Percentiles rank a stretch among this genome's conserved stretches.
Conservation (phyloP, 1,139 yeast species). For the Yamadazyma taylorii region DNA sequence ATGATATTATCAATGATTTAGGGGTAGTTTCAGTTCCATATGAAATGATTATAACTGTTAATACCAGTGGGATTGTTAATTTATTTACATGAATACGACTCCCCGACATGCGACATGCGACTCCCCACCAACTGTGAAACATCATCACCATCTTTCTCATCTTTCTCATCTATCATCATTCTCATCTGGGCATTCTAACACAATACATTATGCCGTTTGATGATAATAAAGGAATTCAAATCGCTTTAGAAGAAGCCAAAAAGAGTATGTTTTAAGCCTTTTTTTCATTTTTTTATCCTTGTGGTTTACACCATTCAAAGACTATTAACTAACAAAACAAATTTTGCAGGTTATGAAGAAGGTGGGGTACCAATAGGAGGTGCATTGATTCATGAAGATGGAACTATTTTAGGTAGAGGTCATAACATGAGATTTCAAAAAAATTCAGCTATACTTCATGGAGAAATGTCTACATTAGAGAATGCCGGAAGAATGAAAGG, state of each 20-base stretch:
- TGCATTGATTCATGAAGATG: slow-evolving; percentile 70
- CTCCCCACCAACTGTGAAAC: too few relatives aligned
- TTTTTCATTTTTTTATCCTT: too few relatives aligned
- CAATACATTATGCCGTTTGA: slow-evolving; percentile 48
- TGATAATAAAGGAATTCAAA: slow-evolving; percentile 63
- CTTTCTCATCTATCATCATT: too few relatives aligned
- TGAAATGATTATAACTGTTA: slow-evolving; percentile 62
- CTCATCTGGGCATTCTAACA: too few relatives aligned
- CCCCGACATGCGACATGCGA: too few relatives aligned
- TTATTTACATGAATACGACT: slow-evolving; percentile 33
- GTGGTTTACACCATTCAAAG: too few relatives aligned
- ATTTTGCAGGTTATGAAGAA: slow-evolving; percentile 53
- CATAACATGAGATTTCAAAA: slow-evolving; percentile 89
- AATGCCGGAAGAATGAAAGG: slow-evolving; percentile 85
- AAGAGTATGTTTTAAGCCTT: slow-evolving; percentile 42
- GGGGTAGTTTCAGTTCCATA: slow-evolving; percentile 50
- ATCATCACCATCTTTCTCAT: too few relatives aligned
- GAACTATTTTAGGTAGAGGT: slow-evolving; percentile 79
- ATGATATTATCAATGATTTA: slow-evolving; percentile 52
- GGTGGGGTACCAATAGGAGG: slow-evolving; percentile 96
- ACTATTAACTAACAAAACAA: slow-evolving; percentile 5
- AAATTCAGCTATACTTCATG: slow-evolving; percentile 78
- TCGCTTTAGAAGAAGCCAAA: slow-evolving; percentile 73
- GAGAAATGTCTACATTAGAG: slow-evolving; percentile 86
- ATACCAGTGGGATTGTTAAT: slow-evolving; percentile 60